Evolutionary conservation across 768 basidiomycete species (phyloP).

Genomic region (Hygrocybe coccinea): DNA sequence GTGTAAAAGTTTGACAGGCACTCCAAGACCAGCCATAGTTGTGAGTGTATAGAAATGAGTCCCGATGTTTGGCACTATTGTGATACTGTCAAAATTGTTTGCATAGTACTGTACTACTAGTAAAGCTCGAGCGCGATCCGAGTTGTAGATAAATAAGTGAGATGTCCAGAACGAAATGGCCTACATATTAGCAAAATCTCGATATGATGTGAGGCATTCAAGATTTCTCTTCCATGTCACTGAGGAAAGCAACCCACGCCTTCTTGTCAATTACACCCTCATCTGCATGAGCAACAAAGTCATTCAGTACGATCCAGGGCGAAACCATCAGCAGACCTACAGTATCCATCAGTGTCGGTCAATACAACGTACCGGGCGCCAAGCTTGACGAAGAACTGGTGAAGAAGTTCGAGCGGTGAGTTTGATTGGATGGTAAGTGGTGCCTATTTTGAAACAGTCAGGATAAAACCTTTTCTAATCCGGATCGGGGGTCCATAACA

Average conservation of each 20-base stretch:
- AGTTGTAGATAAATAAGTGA: too few species aligned
- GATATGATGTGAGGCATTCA: background rate
- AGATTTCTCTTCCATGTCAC: conserved; percentile 60
- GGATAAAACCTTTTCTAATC: background rate
- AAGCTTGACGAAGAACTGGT: conserved; percentile 91
- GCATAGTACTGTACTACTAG: too few species aligned
- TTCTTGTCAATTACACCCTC: conserved; percentile 94
- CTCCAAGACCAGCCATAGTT: conserved; percentile 70
- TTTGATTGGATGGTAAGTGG: conserved; percentile 81
- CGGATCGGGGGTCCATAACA: conserved; percentile 7
- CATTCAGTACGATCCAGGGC: background rate
- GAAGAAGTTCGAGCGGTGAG: conserved; percentile 86
- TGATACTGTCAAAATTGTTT: too few species aligned
- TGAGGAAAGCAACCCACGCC: conserved; percentile 85
- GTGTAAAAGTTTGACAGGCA: conserved; percentile 94
- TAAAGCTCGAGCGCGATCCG: too few species aligned
- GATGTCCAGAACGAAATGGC: too few species aligned
- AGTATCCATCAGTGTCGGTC: conserved; percentile 75
- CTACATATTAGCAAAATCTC: too few species aligned
- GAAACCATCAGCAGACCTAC: conserved; percentile 38
- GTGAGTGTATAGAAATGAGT: conserved; percentile 22
- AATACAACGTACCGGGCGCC: conserved; percentile 89
- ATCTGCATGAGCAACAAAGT: conserved; percentile 41
- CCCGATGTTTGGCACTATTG: background rate
- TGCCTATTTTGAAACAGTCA: conserved; percentile 45